Evolutionary conservation across 352 stramenopile genomes (phyloP).

Genomic region (Pythium sp.): DNA sequence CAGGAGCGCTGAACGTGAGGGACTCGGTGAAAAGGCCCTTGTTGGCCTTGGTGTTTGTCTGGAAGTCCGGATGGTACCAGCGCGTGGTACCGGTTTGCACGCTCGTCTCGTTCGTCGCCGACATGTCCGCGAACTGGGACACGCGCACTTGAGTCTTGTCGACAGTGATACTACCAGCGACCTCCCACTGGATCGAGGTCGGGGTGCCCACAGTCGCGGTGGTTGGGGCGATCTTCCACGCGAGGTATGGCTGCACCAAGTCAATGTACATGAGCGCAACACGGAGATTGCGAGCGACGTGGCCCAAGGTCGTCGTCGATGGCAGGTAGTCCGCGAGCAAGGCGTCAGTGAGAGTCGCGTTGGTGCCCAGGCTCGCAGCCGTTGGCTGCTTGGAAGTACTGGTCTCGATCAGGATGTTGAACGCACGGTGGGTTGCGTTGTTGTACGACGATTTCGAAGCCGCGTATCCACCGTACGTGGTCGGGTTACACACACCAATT

Average conservation of each 20-base stretch:
- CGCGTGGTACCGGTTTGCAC: slow-evolving; percentile 46
- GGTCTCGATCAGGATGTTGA: slow-evolving; percentile 95
- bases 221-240: slow-evolving; percentile 34
- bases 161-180: slow-evolving; percentile 54
- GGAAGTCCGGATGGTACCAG: slow-evolving; percentile 61
- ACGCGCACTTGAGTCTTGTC: too few relatives aligned
- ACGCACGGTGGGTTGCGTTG: slow-evolving; percentile 85
- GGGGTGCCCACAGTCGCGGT: slow-evolving; percentile 13
- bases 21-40: slow-evolving; percentile 55
- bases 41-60: slow-evolving; percentile 29
- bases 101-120: too few relatives aligned
- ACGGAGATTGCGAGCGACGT: slow-evolving; percentile 92
- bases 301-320: slow-evolving; percentile 63
- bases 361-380: slow-evolving; percentile 64
- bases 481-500: slow-evolving; percentile 75
- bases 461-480: slow-evolving; percentile 84
- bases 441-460: slow-evolving; percentile 88
- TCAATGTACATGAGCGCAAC: slow-evolving; percentile 91
- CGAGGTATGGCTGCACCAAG: slow-evolving; percentile 91
- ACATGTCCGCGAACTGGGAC: too few relatives aligned
- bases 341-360: slow-evolving; percentile 38
- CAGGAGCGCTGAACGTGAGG: slow-evolving; percentile 30
- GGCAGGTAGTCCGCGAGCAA: slow-evolving; percentile 45
- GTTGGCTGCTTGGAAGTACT: slow-evolving; percentile 85
- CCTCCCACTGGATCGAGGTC: slow-evolving; percentile 49